These are phyloP conservation scores for Porcisia deanei DNA, from an alignment of 208 protist species.

Conservation along the genomic window DNA sequence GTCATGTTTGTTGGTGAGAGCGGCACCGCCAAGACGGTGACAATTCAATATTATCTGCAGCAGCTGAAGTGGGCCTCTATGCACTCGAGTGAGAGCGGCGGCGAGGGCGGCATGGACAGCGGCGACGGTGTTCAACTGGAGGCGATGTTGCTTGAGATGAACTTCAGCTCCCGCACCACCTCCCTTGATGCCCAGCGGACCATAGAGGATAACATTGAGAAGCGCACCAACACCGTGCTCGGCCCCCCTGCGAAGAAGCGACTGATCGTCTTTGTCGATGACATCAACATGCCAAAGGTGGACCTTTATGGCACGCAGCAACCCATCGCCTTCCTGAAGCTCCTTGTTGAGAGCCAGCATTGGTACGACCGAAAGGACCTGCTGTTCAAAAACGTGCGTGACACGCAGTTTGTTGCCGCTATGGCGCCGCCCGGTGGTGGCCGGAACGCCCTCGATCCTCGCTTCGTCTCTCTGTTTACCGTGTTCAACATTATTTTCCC, in stretches of 20 bases:
- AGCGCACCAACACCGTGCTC: slow-evolving; percentile 95
- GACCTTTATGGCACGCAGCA: slow-evolving; percentile 99
- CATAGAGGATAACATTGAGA: slow-evolving; percentile 98
- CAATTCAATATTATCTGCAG: slow-evolving; percentile 95
- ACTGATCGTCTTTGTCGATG: slow-evolving; percentile 98
- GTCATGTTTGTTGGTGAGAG: slow-evolving; percentile 97
- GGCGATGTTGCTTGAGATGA: slow-evolving; percentile 95
- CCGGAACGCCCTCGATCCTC: slow-evolving; percentile 96
- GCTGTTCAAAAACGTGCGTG: slow-evolving; percentile 95
- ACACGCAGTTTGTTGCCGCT: slow-evolving; percentile 96
- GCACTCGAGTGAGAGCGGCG: slow-evolving; percentile 11
- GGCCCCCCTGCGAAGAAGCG: slow-evolving; percentile 96
- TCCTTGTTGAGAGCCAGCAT: slow-evolving; percentile 95
- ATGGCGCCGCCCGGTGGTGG: slow-evolving; percentile 98
- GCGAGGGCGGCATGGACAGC: not conserved
- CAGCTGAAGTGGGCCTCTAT: slow-evolving; percentile 81
- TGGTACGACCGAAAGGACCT: slow-evolving; percentile 98
- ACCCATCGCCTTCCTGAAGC: slow-evolving; percentile 98
- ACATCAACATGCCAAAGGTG: slow-evolving; percentile 99
- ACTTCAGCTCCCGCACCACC: slow-evolving; percentile 97
- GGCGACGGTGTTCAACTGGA: slow-evolving; percentile 76
- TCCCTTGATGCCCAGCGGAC: slow-evolving; percentile 95
- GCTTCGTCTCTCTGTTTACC: slow-evolving; percentile 97
- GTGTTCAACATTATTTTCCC: slow-evolving; percentile 98
- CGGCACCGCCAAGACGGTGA: slow-evolving; percentile 99